Conservation (phyloP, 345 rosid genomes). For the Pistacia integerrima region DNA sequence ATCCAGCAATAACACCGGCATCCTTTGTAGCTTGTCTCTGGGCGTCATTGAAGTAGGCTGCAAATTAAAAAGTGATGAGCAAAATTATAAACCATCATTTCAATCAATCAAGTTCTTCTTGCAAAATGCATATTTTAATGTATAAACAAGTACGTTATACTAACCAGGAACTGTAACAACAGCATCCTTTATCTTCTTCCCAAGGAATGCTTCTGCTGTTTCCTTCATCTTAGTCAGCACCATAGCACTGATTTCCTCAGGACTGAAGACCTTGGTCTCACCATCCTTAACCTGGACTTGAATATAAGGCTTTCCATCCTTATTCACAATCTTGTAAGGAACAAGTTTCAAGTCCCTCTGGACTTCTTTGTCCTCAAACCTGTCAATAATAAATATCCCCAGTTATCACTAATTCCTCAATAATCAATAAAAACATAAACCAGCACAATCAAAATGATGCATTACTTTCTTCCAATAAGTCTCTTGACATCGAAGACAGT, state of each 20-base stretch:
- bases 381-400: constrained; percentile 24
- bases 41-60: constrained; percentile 99
- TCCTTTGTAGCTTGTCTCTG: constrained; percentile 99
- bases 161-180: constrained; percentile 98
- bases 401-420: constrained; percentile 1
- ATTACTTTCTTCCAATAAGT: constrained; percentile 91
- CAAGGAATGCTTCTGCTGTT: constrained; percentile 96
- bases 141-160: constrained; percentile 12
- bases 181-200: constrained; percentile 98
- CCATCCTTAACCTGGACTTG: constrained; percentile 90
- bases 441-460: not conserved
- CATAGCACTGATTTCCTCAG: constrained; percentile 98
- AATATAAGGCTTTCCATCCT: constrained; percentile 93
- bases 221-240: constrained; percentile 91
- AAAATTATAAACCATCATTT: not conserved
- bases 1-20: constrained; percentile 92
- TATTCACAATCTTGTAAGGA: constrained; percentile 90
- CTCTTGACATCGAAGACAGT: constrained; percentile 93
- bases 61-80: constrained; percentile 21
- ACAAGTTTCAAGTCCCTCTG: constrained; percentile 90
- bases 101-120: not conserved
- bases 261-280: constrained; percentile 92
- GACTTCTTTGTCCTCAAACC: constrained; percentile 92
- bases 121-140: not conserved
- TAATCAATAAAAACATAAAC: not conserved